phyloP scores from a whole-genome alignment of 495 filamentous ascomycete species.

The Usnea hakonensis region DNA sequence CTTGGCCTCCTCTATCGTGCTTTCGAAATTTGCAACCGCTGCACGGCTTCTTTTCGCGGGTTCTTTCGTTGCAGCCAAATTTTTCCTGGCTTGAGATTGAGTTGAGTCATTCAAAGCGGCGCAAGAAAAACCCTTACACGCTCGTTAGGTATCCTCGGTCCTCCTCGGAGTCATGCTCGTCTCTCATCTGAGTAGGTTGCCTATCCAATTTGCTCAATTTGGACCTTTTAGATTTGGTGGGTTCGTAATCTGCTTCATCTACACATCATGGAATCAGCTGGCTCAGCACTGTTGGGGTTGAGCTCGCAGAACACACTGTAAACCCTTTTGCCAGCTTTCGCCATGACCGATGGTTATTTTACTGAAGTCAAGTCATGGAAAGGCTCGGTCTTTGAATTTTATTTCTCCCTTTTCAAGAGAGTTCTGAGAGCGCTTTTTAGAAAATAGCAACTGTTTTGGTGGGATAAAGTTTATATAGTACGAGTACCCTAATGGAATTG shows the following conservation, averaged over 20 bases:
- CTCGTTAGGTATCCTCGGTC: conserved; percentile 31
- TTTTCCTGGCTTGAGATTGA: conserved; percentile 22
- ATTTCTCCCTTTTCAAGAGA: not conserved
- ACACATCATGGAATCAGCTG: not conserved
- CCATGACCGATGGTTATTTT: not conserved
- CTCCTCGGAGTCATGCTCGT: conserved; percentile 29
- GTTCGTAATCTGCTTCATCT: conserved; percentile 4
- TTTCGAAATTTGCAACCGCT: not conserved
- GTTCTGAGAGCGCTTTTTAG: too few relatives aligned
- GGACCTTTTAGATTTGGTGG: not conserved
- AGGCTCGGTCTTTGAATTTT: not conserved
- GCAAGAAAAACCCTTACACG: conserved; percentile 22
- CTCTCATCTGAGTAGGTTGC: not conserved
- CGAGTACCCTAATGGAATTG: not conserved
- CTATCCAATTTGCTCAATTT: not conserved
- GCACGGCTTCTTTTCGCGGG: not conserved
- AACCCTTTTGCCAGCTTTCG: conserved; percentile 11
- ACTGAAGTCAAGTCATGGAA: not conserved
- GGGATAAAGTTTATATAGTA: not conserved
- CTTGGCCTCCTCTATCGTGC: conserved; percentile 7
- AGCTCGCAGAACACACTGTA: not conserved
- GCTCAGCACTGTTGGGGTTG: not conserved
- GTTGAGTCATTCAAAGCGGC: not conserved
- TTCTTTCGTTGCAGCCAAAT: conserved; percentile 27
- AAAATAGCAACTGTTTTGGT: too few relatives aligned